A percentile compares a stretch with the other conserved stretches of the same genome.
phyloP scores from a whole-genome alignment of 352 stramenopile species.

The Globisporangium splendens region DNA sequence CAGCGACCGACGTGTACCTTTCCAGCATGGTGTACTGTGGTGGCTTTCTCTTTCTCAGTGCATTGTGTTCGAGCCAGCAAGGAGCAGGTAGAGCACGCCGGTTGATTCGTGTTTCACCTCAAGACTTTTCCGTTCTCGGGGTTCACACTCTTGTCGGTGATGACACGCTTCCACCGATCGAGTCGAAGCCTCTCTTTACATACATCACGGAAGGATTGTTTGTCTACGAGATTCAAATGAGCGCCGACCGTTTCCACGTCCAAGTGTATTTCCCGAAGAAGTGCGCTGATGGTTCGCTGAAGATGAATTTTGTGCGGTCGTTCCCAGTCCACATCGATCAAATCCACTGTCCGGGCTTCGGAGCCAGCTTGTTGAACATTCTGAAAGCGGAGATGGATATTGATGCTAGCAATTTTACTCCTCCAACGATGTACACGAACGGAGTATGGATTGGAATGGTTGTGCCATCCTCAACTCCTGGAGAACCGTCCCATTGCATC shows the following conservation, averaged over 20 bases:
- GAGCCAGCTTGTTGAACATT: slow-evolving; percentile 34
- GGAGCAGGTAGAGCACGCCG: slow-evolving; percentile 11
- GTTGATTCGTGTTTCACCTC: slow-evolving; percentile 23
- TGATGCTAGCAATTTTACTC: slow-evolving; percentile 11
- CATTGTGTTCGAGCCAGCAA: slow-evolving; percentile 28
- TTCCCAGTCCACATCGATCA: slow-evolving; percentile 39
- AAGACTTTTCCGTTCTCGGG: slow-evolving; percentile 14
- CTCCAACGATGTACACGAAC: slow-evolving; percentile 43
- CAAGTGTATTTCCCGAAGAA: slow-evolving; percentile 30
- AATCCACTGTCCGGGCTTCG: slow-evolving; percentile 30
- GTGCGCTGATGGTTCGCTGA: slow-evolving; percentile 4
- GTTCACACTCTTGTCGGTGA: slow-evolving; percentile 3
- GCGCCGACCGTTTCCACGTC: slow-evolving; percentile 29
- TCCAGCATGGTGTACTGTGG: slow-evolving; percentile 49
- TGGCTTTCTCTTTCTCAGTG: slow-evolving; percentile 41
- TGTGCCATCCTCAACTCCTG: slow-evolving; percentile 13
- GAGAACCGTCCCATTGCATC: slow-evolving; percentile 31
- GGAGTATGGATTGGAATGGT: slow-evolving; percentile 28
- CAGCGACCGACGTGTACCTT: slow-evolving; percentile 21
- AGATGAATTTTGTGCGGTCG: slow-evolving; percentile 18
- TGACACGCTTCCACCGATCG: slow-evolving; percentile 4
- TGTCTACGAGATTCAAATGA: slow-evolving; percentile 54
- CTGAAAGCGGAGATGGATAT: slow-evolving; percentile 28
- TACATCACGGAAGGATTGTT: slow-evolving; percentile 50
- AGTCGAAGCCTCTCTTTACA: slow-evolving; percentile 24